Evolutionary conservation across 2,329 filamentous ascomycete species (phyloP), one percentile per base, ranked within the genome.

Genomic region (Monilinia vaccinii-corymbosi): DNA sequence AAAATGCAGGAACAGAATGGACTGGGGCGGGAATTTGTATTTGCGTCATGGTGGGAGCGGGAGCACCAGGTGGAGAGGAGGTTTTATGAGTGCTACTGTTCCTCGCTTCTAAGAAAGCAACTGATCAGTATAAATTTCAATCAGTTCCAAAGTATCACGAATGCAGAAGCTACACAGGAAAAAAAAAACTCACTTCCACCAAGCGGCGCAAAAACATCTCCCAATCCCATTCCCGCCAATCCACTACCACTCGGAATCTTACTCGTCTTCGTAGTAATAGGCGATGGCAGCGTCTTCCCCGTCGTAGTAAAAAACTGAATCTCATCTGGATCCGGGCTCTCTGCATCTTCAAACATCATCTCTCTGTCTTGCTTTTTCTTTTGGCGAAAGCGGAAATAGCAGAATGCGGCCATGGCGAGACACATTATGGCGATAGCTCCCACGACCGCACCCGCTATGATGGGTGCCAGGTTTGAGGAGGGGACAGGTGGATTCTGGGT

Each of bases 321-420:
- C 2, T 31, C 23, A 4, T 53, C 51, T 23, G 28, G 38, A 44
- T 53, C 23, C 2, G 57, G 49, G 31, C 34, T 51, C 14, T 53
- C 38, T 13, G 42, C 25, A 2, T 55, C 49, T 4, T 21, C 46
- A 31, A 60, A 55, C 36, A 36, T 36, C n/a, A 32, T 53, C 10
- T 60, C 36, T 44, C 42, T 51, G 11, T 38, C 45, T 13, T 58
- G 44, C 40, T 45, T 59, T 16, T 53, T 59, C 57, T 55, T 59
- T 25, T 60, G 57, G 18, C 49, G 36, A 10, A 52, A 44, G 3
- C 49, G 31, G 32, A 60, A 47, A 42, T 49, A 55, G 10, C 49
- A 60, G 8, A 60, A 60, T 55, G 23, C 48, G 5, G 51, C 36
- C 23, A 60, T 47, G 14, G 42, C 49, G 23, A 60, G 25, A 36